These are phyloP conservation scores for Trametes elegans DNA, from an alignment of 768 basidiomycete genomes.

Conservation along the genomic window DNA sequence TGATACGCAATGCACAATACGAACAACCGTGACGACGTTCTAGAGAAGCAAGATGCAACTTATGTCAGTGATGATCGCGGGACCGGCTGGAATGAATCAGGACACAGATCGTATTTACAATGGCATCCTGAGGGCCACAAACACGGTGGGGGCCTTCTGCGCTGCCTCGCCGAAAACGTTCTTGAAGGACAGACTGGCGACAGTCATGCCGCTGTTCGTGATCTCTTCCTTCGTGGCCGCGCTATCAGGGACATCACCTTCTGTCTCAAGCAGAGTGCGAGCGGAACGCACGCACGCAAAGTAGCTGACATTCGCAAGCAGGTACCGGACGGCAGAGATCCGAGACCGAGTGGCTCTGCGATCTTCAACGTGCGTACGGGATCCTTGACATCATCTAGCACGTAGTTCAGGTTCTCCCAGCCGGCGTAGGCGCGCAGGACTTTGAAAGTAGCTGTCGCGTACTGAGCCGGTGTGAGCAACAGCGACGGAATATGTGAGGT, in stretches of 20 bases:
- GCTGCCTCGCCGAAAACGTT: slow-evolving; percentile 56
- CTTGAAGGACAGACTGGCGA: slow-evolving; percentile 58
- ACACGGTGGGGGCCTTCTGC: slow-evolving; percentile 50
- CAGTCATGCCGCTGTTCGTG: slow-evolving; percentile 45
- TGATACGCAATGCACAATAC: too few relatives aligned
- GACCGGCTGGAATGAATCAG: too few relatives aligned
- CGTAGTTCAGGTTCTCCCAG: slow-evolving; percentile 58
- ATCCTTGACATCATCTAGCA: slow-evolving; percentile 57
- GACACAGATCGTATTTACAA: too few relatives aligned
- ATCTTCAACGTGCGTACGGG: slow-evolving; percentile 61
- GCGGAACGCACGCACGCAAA: slow-evolving; percentile 37
- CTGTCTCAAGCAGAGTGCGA: background rate
- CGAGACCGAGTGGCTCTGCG: slow-evolving; percentile 55
- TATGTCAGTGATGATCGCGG: too few relatives aligned
- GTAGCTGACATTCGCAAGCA: slow-evolving; percentile 58
- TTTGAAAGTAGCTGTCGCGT: slow-evolving; percentile 59
- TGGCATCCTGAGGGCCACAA: slow-evolving; percentile 63
- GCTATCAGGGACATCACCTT: slow-evolving; percentile 4
- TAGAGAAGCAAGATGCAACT: too few relatives aligned
- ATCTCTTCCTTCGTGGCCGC: slow-evolving; percentile 51
- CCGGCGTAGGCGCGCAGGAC: slow-evolving; percentile 47
- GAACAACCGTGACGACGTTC: too few relatives aligned
- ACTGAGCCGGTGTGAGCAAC: slow-evolving; percentile 33
- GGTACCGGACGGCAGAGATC: slow-evolving; percentile 50
- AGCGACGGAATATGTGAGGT: background rate